Conservation (phyloP, 768 basidiomycete genomes). For the Trametes villosa region DNA sequence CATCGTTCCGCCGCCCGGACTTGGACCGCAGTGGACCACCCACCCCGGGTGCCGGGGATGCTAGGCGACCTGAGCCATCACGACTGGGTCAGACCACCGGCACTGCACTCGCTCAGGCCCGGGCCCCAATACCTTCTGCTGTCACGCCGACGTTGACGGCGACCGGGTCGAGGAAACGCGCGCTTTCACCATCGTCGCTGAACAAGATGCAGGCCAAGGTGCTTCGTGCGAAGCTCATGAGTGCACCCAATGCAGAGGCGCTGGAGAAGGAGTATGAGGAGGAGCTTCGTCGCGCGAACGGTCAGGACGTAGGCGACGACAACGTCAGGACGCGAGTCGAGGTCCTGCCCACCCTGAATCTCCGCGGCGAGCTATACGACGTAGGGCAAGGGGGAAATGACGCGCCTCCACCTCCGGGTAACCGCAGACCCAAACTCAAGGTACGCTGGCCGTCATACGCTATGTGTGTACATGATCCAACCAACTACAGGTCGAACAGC, state of each 20-base stretch:
- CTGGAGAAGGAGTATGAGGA: constrained; percentile 87
- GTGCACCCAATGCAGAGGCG: constrained; percentile 70
- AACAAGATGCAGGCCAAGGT: constrained; percentile 95
- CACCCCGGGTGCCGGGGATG: constrained; percentile 35
- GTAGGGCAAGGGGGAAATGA: constrained; percentile 81
- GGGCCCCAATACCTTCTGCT: constrained; percentile 89
- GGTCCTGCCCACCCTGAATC: constrained; percentile 89
- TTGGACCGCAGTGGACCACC: constrained; percentile 56
- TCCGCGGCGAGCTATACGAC: constrained; percentile 84
- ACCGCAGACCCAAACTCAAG: constrained; percentile 79
- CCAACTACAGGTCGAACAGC: constrained; percentile 73
- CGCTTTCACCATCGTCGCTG: constrained; percentile 75
- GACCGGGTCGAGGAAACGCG: constrained; percentile 42
- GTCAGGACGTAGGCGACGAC: constrained; percentile 41
- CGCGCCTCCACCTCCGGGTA: constrained; percentile 56
- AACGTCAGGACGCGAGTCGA: constrained; percentile 68
- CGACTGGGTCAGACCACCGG: constrained; percentile 60
- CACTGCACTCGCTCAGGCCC: constrained; percentile 54
- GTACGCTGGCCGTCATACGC: constrained; percentile 36
- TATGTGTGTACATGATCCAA: background rate
- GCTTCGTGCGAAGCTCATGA: constrained; percentile 87
- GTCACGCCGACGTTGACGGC: constrained; percentile 66
- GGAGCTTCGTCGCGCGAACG: constrained; percentile 54
- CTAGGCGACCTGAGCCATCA: constrained; percentile 60
- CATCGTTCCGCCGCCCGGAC: constrained; percentile 85